These are phyloP conservation scores for Trametes villosa DNA, from an alignment of 768 basidiomycete species.

Conservation along the genomic window DNA sequence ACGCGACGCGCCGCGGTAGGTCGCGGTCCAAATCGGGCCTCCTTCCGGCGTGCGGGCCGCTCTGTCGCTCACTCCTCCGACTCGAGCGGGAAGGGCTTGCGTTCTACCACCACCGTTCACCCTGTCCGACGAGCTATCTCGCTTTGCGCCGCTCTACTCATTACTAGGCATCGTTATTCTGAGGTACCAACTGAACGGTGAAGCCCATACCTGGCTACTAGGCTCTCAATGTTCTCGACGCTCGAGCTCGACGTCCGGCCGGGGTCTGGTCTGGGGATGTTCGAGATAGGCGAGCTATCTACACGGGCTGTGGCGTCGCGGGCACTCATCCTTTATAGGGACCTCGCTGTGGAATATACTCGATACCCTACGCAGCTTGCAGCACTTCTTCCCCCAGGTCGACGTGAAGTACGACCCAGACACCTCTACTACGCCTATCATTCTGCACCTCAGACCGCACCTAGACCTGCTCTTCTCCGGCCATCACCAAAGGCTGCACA, in stretches of 20 bases:
- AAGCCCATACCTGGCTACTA: too few relatives aligned
- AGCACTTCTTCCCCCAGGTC: slow-evolving; percentile 76
- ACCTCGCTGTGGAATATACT: slow-evolving; percentile 79
- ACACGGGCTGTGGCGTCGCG: background rate
- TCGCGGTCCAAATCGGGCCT: slow-evolving; percentile 13
- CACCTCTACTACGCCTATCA: slow-evolving; percentile 70
- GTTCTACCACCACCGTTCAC: background rate
- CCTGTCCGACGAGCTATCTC: too few relatives aligned
- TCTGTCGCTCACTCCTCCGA: background rate
- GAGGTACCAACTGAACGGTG: too few relatives aligned
- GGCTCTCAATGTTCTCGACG: slow-evolving; percentile 66
- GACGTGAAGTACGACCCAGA: slow-evolving; percentile 85
- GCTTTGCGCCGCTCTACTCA: too few relatives aligned
- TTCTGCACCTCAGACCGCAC: slow-evolving; percentile 80
- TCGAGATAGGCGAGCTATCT: slow-evolving; percentile 63
- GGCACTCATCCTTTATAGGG: slow-evolving; percentile 45
- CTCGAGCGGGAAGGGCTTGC: background rate
- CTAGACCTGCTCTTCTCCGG: slow-evolving; percentile 87
- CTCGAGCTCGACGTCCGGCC: slow-evolving; percentile 79
- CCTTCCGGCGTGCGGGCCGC: slow-evolving; percentile 11
- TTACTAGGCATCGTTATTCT: too few relatives aligned
- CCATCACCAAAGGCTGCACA: slow-evolving; percentile 76
- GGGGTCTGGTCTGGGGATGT: slow-evolving; percentile 75
- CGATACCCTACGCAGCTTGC: slow-evolving; percentile 65
- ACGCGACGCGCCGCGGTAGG: slow-evolving; percentile 31